A percentile compares a stretch with the other conserved stretches of the same genome.
Evolutionary conservation across 305 asterid species (phyloP).

Genomic region (Rubia occidens): DNA sequence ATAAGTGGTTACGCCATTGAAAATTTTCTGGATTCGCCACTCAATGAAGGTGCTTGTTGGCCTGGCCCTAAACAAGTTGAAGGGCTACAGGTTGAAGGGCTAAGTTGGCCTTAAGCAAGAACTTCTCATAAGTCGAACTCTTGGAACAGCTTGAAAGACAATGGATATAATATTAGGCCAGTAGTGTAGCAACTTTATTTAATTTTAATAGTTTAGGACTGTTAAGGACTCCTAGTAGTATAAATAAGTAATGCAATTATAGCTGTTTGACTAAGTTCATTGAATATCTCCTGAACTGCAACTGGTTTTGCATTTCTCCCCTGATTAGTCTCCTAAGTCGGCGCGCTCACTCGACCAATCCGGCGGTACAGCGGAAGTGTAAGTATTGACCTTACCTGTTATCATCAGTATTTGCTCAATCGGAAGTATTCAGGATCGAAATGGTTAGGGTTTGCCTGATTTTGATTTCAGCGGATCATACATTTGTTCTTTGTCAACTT

Average conservation of each 20-base stretch:
- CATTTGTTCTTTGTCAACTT: background rate
- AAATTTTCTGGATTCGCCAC: too few species aligned
- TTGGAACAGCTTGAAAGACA: background rate
- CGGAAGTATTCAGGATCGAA: too few species aligned
- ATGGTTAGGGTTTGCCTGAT: too few species aligned
- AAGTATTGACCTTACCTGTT: too few species aligned
- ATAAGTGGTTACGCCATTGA: too few species aligned
- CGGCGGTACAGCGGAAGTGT: background rate
- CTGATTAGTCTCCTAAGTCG: background rate
- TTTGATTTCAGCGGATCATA: background rate
- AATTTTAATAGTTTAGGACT: background rate
- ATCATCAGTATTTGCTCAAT: too few species aligned
- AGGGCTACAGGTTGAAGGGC: too few species aligned
- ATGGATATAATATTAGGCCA: background rate
- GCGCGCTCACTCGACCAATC: background rate
- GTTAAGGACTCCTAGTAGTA: background rate
- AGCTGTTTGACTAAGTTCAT: background rate
- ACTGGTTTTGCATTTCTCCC: background rate
- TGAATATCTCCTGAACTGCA: background rate
- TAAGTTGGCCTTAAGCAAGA: background rate
- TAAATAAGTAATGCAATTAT: background rate
- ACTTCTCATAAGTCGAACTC: background rate
- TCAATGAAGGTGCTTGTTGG: background rate
- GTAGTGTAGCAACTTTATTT: background rate
- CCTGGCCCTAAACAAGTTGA: background rate